A percentile compares a stretch with the other conserved stretches of the same genome.
These are phyloP conservation scores for Mucor sp. DNA, from an alignment of 371 early-diverging fungal species.

Conservation along the genomic window DNA sequence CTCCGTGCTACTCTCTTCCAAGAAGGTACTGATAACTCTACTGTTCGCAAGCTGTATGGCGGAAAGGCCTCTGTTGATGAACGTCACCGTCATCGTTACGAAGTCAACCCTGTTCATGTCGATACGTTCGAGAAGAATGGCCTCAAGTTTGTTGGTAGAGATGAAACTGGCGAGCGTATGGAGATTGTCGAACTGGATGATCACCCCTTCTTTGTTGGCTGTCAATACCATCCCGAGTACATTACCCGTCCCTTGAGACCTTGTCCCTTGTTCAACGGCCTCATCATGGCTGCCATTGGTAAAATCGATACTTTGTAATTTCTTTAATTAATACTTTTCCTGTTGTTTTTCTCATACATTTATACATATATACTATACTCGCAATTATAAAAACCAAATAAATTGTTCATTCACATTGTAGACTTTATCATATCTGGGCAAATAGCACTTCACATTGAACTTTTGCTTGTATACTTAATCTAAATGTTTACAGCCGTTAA, in stretches of 20 bases:
- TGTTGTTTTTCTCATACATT: conserved; percentile 7
- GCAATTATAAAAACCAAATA: neutral
- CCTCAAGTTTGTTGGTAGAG: conserved; percentile 90
- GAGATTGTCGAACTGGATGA: conserved; percentile 93
- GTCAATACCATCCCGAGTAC: conserved; percentile 99
- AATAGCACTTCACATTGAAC: too few relatives aligned
- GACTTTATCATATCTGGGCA: too few relatives aligned
- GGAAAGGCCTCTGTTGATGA: conserved; percentile 73
- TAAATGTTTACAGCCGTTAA: too few relatives aligned
- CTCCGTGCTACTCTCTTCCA: conserved; percentile 86
- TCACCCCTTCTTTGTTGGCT: conserved; percentile 97
- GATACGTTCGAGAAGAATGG: conserved; percentile 82
- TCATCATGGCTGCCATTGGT: conserved; percentile 83
- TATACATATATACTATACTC: conserved; percentile 2
- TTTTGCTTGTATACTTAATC: too few relatives aligned
- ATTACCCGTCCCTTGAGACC: conserved; percentile 94
- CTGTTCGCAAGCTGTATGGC: conserved; percentile 75
- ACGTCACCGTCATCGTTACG: conserved; percentile 99
- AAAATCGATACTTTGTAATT: conserved; percentile 36
- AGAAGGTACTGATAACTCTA: conserved; percentile 57
- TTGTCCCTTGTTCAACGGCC: conserved; percentile 92
- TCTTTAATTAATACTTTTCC: conserved; percentile 16
- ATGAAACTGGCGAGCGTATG: conserved; percentile 95
- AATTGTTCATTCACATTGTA: neutral
- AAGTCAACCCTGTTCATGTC: conserved; percentile 92